Evolutionary conservation across 768 basidiomycete species (phyloP), one percentile per base, ranked within the genome.

Genomic region (Trametes meyenii): DNA sequence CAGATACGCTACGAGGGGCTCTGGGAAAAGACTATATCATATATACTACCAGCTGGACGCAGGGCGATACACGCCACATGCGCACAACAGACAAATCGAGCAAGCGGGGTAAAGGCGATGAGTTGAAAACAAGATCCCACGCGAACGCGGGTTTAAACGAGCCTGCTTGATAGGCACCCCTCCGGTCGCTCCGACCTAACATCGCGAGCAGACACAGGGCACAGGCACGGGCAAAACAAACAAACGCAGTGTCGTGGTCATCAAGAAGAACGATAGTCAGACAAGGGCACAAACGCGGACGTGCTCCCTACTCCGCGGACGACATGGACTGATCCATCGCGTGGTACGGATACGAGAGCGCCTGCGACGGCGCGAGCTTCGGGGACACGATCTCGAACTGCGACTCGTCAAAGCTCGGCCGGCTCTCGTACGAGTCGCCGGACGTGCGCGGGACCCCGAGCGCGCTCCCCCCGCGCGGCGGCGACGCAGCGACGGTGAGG

Each of bases 311-410:
- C 62, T 70, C 65, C 13, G 61, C 36, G 7, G 67, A 65, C 26
- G 66, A 58, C 65, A 67, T 58, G 19, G 66, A 65, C 38, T 82
- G 78, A 67, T 85, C 83, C 57, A 83, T 70, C 26, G 73, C 75
- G 72, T 82, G 78, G 68, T 86, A 86, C 21, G 87, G 86, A 69
- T 86, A 86, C 61, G 80, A 76, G 63, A 87, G 77, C 66, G 70
- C 77, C 64, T 66, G 65, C 19, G 56, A 48, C 40, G 65, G 60
- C 13, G 50, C 71, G 66, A 75, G 75, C 73, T 80, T 80, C 42
- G 86, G 66, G 24, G 72, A 70, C 1, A 88, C 80, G 39, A 87
- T 81, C 73, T 89, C 88, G 67, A 88, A 88, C 67, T 87, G 85
- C 16, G 85, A 84, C 14, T 76, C 78, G 66, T 90, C 87, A 59